A percentile compares a stretch with the other conserved stretches of the same genome.
Conservation (phyloP, 345 rosid genomes). For the Noccaea bulbosa region DNA sequence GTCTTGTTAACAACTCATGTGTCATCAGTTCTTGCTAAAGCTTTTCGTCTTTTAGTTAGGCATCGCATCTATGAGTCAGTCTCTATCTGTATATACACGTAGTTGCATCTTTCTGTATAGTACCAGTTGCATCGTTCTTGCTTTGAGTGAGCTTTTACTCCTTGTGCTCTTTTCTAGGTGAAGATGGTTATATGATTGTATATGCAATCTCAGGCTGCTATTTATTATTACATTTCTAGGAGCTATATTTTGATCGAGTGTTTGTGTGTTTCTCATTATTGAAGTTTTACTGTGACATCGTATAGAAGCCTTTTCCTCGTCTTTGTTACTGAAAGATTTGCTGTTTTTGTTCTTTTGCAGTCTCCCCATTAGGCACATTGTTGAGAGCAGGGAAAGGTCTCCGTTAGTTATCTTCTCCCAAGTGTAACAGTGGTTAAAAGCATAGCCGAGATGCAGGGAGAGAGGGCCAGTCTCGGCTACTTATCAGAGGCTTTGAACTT, state of each 20-base stretch:
- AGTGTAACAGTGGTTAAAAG: constrained; percentile 34
- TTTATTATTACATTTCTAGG: not conserved
- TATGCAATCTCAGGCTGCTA: constrained; percentile 1
- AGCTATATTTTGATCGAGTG: constrained; percentile 14
- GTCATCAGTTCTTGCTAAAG: constrained; percentile 10
- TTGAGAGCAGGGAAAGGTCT: constrained; percentile 33
- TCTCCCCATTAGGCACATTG: constrained; percentile 33
- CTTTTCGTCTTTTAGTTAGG: constrained; percentile 12
- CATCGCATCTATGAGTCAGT: not conserved
- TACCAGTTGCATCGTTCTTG: not conserved
- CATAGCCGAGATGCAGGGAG: constrained; percentile 77
- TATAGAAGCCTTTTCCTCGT: not conserved
- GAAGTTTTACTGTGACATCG: not conserved
- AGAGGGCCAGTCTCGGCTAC: constrained; percentile 75
- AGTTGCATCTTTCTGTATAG: not conserved
- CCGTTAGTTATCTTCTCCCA: constrained; percentile 34
- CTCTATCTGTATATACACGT: not conserved
- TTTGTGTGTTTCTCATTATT: not conserved
- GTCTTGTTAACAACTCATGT: constrained; percentile 15
- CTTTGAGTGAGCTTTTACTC: constrained; percentile 12
- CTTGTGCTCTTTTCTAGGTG: constrained; percentile 16
- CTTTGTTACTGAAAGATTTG: constrained; percentile 24
- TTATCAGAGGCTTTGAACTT: constrained; percentile 75
- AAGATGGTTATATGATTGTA: not conserved
- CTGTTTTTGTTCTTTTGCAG: constrained; percentile 25